Base-by-base conservation (phyloP, 2,329 filamentous ascomycete species). In the Chalaropsis ovoidea region DNA sequence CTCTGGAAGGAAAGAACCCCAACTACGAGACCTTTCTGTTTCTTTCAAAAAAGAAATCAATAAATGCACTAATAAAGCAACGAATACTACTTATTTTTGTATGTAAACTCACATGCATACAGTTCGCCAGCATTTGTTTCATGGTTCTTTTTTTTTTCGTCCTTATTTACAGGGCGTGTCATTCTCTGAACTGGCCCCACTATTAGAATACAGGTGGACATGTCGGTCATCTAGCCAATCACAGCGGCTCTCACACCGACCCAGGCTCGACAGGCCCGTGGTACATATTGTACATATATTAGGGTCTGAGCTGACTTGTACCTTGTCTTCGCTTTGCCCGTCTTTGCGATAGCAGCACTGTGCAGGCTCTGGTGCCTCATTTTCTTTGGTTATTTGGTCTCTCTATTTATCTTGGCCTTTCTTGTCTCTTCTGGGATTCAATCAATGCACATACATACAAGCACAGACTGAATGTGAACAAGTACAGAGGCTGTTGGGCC, bases 71-170 rank as follows among this genome's bases (percentile, higher is more conserved):
- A 49, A 24, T 22, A 10, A 49, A 49, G 19, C 19, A 49, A 49
- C 19, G 22, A 24, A 8, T 15, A n/a, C 19, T 31, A 31, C 31
- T 3, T 31, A 31, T 31, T 3, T 31, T 31, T 31, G 31, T 31
- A 31, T 31, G 31, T n/a, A n/a, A n/a, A n/a, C n/a, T n/a, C n/a
- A n/a, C 31, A 31, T 31, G 6, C 31, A 31, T 31, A 49, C 22
- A 49, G 19, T 49, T 49, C 47, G 47, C n/a, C 47, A 22, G n/a
- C n/a, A 49, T 22, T 49, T 49, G n/a, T 49, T 49, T 49, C 47
- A 22, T 49, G 17, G 17, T 17, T 31, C 10, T 8, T 56, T 43
- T 56, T 56, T 56, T 11, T 56, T 22, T 31, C 49, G 19, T 54
- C 52, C 11, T 35, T 3, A 22, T 35, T 56, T 56, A 35, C 52